These are phyloP conservation scores for Myriosclerotinia duriaeana DNA, from an alignment of 2,329 filamentous ascomycete genomes.

Conservation along the genomic window DNA sequence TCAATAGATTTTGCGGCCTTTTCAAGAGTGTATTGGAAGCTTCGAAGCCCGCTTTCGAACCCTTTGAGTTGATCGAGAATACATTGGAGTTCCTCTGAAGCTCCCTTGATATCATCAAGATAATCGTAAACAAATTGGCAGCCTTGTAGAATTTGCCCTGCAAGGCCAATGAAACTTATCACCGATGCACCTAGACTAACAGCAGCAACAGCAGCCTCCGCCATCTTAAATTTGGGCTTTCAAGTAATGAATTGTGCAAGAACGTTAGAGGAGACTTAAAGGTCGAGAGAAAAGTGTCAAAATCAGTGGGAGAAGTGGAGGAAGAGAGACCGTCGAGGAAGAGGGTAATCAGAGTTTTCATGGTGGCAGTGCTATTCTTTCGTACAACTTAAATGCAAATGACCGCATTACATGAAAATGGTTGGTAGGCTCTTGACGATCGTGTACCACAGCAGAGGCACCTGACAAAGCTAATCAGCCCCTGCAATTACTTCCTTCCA, in stretches of 20 bases:
- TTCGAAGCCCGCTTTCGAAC: background rate
- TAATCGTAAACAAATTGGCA: background rate
- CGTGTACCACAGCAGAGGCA: background rate
- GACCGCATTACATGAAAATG: background rate
- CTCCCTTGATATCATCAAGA: background rate
- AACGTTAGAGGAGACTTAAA: background rate
- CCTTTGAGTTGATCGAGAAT: background rate
- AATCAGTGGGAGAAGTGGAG: background rate
- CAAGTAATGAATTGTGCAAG: background rate
- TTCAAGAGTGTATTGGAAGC: background rate
- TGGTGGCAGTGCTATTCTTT: background rate
- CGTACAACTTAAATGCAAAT: background rate
- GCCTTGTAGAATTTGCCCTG: background rate
- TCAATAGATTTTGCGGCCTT: background rate
- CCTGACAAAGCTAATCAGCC: background rate
- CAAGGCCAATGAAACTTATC: background rate
- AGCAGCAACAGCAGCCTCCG: background rate
- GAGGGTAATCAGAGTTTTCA: background rate
- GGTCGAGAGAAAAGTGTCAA: background rate
- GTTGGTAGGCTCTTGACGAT: background rate
- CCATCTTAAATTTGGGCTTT: background rate
- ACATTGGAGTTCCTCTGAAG: background rate
- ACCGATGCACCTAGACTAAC: background rate
- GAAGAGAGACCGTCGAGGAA: background rate
- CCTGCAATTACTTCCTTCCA: conserved; percentile 21